Evolutionary conservation across 2,329 filamentous ascomycete genomes (phyloP).

Genomic region (Biscogniauxia sp.): DNA sequence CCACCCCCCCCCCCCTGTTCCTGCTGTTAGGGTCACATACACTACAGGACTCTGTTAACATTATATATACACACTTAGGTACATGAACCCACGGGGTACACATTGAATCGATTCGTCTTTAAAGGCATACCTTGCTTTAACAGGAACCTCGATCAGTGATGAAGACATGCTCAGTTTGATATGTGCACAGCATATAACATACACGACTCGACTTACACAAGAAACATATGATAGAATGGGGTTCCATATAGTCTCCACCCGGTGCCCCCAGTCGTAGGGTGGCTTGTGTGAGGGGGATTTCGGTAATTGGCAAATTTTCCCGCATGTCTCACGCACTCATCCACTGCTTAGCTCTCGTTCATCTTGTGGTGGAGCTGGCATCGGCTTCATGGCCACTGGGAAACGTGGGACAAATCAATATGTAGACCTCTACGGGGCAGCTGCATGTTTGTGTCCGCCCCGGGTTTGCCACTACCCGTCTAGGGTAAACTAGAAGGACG

Average conservation of each 20-base stretch:
- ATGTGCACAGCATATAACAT: constrained; percentile 16
- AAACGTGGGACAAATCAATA: constrained; percentile 17
- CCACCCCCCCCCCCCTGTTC: too few species aligned
- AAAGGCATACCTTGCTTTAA: background rate
- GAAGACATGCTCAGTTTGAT: constrained; percentile 11
- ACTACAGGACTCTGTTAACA: too few species aligned
- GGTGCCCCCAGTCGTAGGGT: constrained; percentile 19
- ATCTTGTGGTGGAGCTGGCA: constrained; percentile 11
- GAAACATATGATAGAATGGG: constrained; percentile 25
- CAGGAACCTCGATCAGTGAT: constrained; percentile 6
- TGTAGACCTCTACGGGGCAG: constrained; percentile 15
- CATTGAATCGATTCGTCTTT: background rate
- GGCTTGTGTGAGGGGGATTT: constrained; percentile 24
- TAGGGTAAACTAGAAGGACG: constrained; percentile 3
- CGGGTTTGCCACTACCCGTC: constrained; percentile 12
- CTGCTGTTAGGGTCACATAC: too few species aligned
- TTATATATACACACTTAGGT: background rate
- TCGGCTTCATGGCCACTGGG: constrained; percentile 14
- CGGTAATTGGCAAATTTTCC: constrained; percentile 31
- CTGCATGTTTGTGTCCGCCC: constrained; percentile 22
- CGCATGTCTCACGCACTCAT: constrained; percentile 28
- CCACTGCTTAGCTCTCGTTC: constrained; percentile 18
- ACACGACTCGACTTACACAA: constrained; percentile 22
- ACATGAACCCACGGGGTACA: background rate
- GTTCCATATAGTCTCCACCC: constrained; percentile 18